Evolutionary conservation across 2,329 filamentous ascomycete species (phyloP).

Genomic region (Dothistroma septosporum): DNA sequence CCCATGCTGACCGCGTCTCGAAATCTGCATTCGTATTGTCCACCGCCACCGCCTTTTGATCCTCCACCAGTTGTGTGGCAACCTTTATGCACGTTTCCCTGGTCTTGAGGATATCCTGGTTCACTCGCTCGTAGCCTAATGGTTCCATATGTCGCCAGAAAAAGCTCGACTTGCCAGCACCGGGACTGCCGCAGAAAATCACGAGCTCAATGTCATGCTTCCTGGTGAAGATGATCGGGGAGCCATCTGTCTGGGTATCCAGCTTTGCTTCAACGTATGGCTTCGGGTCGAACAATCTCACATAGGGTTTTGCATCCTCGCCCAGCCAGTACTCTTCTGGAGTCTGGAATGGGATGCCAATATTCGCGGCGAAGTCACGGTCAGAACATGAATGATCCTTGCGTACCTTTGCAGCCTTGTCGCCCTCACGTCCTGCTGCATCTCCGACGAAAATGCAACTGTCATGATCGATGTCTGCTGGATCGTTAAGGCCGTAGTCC

Average conservation of each 20-base stretch:
- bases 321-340: constrained; percentile 89
- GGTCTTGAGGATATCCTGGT: constrained; percentile 83
- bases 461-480: constrained; percentile 60
- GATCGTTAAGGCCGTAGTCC: constrained; percentile 48
- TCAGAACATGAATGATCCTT: constrained; percentile 60
- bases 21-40: constrained; percentile 94
- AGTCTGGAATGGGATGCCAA: constrained; percentile 74
- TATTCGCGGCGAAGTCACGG: constrained; percentile 77
- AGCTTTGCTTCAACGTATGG: constrained; percentile 44
- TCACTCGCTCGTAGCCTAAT: constrained; percentile 76
- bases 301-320: constrained; percentile 61
- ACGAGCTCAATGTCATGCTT: constrained; percentile 68
- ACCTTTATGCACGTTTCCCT: constrained; percentile 65
- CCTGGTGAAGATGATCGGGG: constrained; percentile 49
- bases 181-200: constrained; percentile 82
- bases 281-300: constrained; percentile 66
- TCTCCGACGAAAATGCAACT: constrained; percentile 86
- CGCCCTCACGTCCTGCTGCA: constrained; percentile 56
- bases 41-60: constrained; percentile 67
- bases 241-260: constrained; percentile 31
- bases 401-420: constrained; percentile 37
- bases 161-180: constrained; percentile 87
- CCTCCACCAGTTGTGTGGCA: constrained; percentile 61
- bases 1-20: constrained; percentile 74
- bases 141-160: constrained; percentile 75